Base-by-base conservation (phyloP, 768 basidiomycete species). In the Collybia mongolica region DNA sequence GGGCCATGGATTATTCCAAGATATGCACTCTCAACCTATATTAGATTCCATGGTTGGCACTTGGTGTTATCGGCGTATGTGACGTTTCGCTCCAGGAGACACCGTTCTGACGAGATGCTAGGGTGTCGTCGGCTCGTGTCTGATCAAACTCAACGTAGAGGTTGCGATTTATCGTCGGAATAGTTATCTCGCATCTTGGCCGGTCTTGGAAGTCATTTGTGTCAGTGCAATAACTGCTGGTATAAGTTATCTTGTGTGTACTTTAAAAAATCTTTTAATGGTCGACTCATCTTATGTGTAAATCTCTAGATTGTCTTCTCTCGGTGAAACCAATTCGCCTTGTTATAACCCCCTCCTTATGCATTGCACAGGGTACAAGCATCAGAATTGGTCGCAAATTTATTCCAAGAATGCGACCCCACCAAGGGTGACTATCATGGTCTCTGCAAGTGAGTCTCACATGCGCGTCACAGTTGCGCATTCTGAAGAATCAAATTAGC, bases 401-500 rank as follows among this genome's bases (percentile, higher is more conserved):
- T 93, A 11, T 88, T 93, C 65, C 83, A 85, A 55, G 91, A 93
- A 66, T 95, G 93, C 60, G 83, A 87, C 60, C 68, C 83, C 7
- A 67, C 68, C 4, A 85, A 81, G 59, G 76, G 77, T 6, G 83
- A 86, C 59, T 85, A 82, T 54, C 86, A 86, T 56, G 87, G 86
- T 2, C 72, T 93, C 26, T 95, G 92, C 84, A 88, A 88, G 87
- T 88, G 59, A 56, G 84, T 66, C 11, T 9, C 14, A 9, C 11
- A 14, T 12, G 15, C 4, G 35, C 43, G 32, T 24, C 26, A 46
- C 24, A n/a, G 20, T 28, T 28, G 20, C 43, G 32, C 18, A 7
- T 29, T 23, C 40, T 24, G 5, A 47, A 48, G 26, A 40, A 46
- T 20, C 44, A 18, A 24, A 36, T 49, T 7, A 54, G 87, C 60